Percentiles rank a stretch among this genome's conserved stretches.
Conservation (phyloP, 2,329 filamentous ascomycete genomes). For the Ascosphaera apis region DNA sequence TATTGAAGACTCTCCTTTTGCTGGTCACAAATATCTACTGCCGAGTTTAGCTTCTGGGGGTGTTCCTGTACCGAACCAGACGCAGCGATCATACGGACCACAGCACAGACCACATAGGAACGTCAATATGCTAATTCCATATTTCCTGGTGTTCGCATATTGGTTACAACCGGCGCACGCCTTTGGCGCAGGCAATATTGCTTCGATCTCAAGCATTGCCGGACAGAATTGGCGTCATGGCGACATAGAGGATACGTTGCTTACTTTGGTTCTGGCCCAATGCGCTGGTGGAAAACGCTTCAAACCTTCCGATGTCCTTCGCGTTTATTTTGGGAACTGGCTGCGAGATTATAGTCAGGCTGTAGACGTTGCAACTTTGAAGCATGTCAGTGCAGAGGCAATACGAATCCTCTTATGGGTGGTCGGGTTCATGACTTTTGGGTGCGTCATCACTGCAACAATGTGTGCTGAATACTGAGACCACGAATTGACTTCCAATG, state of each 20-base stretch:
- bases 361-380: conserved; percentile 79
- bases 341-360: conserved; percentile 82
- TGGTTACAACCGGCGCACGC: conserved; percentile 47
- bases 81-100: not conserved
- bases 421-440: conserved; percentile 73
- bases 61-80: not conserved
- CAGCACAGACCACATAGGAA: not conserved
- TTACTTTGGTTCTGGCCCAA: conserved; percentile 44
- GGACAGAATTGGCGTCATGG: conserved; percentile 76
- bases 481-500: conserved; percentile 1
- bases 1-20: too few relatives aligned
- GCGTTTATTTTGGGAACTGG: conserved; percentile 95
- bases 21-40: too few relatives aligned
- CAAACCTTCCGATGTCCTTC: conserved; percentile 63
- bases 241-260: conserved; percentile 78
- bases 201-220: conserved; percentile 55
- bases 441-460: conserved; percentile 23
- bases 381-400: conserved; percentile 71
- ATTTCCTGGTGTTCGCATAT: conserved; percentile 30
- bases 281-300: conserved; percentile 56
- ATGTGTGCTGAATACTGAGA: too few relatives aligned
- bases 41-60: not conserved
- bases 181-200: conserved; percentile 79
- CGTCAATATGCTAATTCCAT: not conserved
- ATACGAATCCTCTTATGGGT: conserved; percentile 78